Base-by-base conservation (phyloP, 2,329 filamentous ascomycete genomes). In the Amylocarpus encephaloides region DNA sequence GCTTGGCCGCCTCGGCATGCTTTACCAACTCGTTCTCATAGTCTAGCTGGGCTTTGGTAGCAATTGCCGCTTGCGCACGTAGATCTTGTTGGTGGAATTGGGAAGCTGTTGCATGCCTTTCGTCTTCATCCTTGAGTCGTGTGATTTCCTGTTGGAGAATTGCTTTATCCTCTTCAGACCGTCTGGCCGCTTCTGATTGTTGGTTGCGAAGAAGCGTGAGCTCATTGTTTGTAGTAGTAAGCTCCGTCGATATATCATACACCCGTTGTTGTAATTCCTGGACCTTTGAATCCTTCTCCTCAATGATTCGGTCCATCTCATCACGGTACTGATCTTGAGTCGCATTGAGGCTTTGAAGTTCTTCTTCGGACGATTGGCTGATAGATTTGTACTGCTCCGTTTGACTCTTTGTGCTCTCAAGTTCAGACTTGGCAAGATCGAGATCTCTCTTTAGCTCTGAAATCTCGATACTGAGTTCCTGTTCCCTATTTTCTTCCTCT, bases 1-100 rank as follows among this genome's bases (percentile, higher is more conserved):
- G 80, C 69, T 90, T 91, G 11, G 92, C 88, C n/a, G 92, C 93
- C 58, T 96, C 89, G 1, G 91, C 92, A 69, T 98, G 93, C 71
- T 93, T 96, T 62, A 95, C 80, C 10, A 98, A 77, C 67, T 98
- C 93, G 55, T 84, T 84, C 67, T 98, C 94, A 65, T 98, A 98
- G 59, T 93, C 91, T 64, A 95, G 86, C 66, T 98, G 93, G 3
- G 93, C 90, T 67, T 89, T 87, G 47, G 89, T 84, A 2, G 93
- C 90, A 62, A 98, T 97, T 40, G 94, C 87, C 26, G 92, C 91
- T 68, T 98, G 93, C 0, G 88, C 85, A 54, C 93, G 91, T 38
- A 97, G 80, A 62, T 97, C 91, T 61, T 95, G 86, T 65, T 94
- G 88, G 64, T 95, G 87, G 64, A 86, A 89, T 58, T 88, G 83